Conservation (phyloP, 2,329 filamentous ascomycete genomes). For the Xylaria sp. region DNA sequence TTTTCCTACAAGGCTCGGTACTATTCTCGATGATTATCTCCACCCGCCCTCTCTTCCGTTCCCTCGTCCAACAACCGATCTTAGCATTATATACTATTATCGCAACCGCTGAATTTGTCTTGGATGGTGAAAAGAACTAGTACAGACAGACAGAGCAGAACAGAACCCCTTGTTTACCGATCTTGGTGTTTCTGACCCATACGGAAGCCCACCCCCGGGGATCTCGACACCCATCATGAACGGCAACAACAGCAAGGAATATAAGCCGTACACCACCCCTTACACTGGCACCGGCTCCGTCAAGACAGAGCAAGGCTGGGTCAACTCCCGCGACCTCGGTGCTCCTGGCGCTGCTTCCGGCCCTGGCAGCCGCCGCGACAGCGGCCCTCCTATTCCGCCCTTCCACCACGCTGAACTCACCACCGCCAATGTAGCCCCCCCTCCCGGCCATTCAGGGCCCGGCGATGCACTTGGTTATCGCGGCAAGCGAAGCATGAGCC, state of each 20-base stretch:
- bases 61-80: neutral
- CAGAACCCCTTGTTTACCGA: neutral
- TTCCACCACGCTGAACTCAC: slow-evolving; percentile 34
- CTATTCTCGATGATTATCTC: neutral
- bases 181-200: neutral
- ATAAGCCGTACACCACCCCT: slow-evolving; percentile 46
- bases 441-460: slow-evolving; percentile 9
- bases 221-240: slow-evolving; percentile 19
- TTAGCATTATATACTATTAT: neutral
- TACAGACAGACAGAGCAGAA: too few species aligned
- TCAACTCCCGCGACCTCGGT: slow-evolving; percentile 40
- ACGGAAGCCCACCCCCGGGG: neutral
- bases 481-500: slow-evolving; percentile 20
- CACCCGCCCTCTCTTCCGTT: neutral
- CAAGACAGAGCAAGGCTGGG: slow-evolving; percentile 39
- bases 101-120: too few species aligned
- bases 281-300: slow-evolving; percentile 45
- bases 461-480: neutral
- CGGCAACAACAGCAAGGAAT: slow-evolving; percentile 29
- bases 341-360: slow-evolving; percentile 31
- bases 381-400: slow-evolving; percentile 27
- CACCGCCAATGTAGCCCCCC: slow-evolving; percentile 28
- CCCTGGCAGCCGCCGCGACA: slow-evolving; percentile 34
- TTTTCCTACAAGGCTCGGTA: neutral
- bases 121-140: too few species aligned